Evolutionary conservation across 2,329 filamentous ascomycete species (phyloP), one percentile per base, ranked within the genome.

Genomic region (Cadophora sp.): DNA sequence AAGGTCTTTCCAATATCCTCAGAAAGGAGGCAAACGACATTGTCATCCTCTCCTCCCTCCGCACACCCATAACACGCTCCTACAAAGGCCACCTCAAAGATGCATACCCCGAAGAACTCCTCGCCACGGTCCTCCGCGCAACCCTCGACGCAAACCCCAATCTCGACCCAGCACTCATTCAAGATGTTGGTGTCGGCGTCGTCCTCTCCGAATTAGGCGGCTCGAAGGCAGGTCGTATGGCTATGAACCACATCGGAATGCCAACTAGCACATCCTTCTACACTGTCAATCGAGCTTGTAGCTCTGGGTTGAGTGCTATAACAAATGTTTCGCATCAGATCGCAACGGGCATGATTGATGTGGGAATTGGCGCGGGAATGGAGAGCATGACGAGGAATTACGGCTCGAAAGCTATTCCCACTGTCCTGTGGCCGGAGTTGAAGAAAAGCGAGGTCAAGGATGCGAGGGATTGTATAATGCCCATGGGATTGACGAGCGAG

Each of bases 341-440:
- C 73, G 85, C 88, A n/a, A 83, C 86, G 0, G 93, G 91, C 1
- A 85, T 87, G 73, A 91, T 95, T 61, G 86, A 89, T 69, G 83
- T 85, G 0, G 94, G 93, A 67, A 88, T 97, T 69, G 94, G 89
- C 11, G 94, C 92, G 1, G 94, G 94, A 36, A 97, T 96, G 92
- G 94, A 97, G 85, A 95, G 91, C 81, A 97, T 97, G 94, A 97
- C 93, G 70, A 83, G 91, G 71, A 97, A 97, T 81, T 97, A 97
- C 80, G 94, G 90, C 61, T 88, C 83, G 30, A 83, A 89, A 66
- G 94, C 94, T n/a, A 96, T 97, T 51, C 94, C 94, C 0, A 89
- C 89, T 0, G 87, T 93, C 70, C 80, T 93, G 13, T 97, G 93
- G 93, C 89, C 91, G 0, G 89, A 86, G 61, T 81, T 97, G 68